Percentiles rank a stretch among this genome's conserved stretches.
Evolutionary conservation across 129 eudicot genomes (phyloP).

Genomic region (Lactuca saligna): DNA sequence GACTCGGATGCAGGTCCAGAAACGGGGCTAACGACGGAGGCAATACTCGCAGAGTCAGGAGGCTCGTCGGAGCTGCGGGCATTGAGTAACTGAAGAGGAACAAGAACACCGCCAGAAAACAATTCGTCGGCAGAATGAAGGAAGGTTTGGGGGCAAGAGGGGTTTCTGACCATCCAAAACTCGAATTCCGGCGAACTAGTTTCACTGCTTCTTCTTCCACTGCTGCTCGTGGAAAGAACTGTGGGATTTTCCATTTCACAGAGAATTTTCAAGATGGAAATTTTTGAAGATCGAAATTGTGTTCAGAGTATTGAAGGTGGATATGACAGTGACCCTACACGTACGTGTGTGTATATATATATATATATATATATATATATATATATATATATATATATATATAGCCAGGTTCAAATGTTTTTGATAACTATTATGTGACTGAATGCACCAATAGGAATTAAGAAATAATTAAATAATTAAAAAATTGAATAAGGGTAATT

Average conservation of each 20-base stretch:
- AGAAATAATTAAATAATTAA: no score
- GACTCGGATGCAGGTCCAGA: neutral
- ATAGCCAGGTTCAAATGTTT: no score
- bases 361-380: neutral
- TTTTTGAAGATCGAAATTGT: conserved; percentile 2
- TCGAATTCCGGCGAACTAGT: conserved; percentile 52
- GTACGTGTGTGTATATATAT: neutral
- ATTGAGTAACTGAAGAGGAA: conserved; percentile 40
- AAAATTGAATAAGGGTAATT: no score
- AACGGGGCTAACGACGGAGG: neutral
- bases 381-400: neutral
- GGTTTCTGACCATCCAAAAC: conserved; percentile 50
- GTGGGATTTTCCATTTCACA: conserved; percentile 38
- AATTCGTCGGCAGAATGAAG: conserved; percentile 62
- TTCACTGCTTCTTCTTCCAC: conserved; percentile 23
- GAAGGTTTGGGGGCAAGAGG: conserved; percentile 40
- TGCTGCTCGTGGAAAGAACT: conserved; percentile 32
- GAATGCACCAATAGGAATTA: no score
- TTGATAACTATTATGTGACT: no score
- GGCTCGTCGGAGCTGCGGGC: conserved; percentile 21
- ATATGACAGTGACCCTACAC: conserved; percentile 1
- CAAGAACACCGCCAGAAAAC: conserved; percentile 50
- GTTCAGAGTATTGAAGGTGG: conserved; percentile 3
- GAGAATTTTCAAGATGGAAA: conserved; percentile 2
- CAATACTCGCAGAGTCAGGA: neutral